A percentile compares a stretch with the other conserved stretches of the same genome.
These are phyloP conservation scores for Fomitopsis palustris DNA, from an alignment of 1,284 basidiomycete genomes.

Conservation along the genomic window DNA sequence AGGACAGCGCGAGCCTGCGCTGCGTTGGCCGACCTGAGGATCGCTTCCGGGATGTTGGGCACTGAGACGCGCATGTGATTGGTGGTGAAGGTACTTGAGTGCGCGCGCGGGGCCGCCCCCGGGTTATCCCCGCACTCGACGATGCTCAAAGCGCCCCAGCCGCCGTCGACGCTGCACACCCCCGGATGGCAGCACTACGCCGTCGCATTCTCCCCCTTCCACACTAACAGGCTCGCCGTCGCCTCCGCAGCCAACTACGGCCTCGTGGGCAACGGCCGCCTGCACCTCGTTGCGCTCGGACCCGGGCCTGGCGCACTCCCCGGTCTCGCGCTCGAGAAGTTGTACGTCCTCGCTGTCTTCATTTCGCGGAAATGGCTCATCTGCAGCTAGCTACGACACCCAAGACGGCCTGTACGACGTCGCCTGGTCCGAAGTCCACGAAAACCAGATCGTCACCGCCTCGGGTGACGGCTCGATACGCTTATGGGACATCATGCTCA, in stretches of 20 bases:
- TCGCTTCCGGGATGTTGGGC: slow-evolving; percentile 66
- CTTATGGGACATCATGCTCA: slow-evolving; percentile 88
- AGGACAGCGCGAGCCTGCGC: slow-evolving; percentile 38
- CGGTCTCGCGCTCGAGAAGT: slow-evolving; percentile 58
- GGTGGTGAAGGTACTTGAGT: not conserved
- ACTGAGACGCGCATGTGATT: slow-evolving; percentile 74
- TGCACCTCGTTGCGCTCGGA: slow-evolving; percentile 65
- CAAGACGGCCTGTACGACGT: slow-evolving; percentile 93
- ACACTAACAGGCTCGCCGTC: slow-evolving; percentile 76
- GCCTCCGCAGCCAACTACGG: slow-evolving; percentile 95
- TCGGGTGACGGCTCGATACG: slow-evolving; percentile 92
- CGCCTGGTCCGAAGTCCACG: slow-evolving; percentile 92
- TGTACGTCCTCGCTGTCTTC: slow-evolving; percentile 36
- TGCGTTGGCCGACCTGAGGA: slow-evolving; percentile 40
- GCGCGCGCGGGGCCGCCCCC: not conserved
- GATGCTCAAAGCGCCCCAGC: slow-evolving; percentile 40
- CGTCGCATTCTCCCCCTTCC: slow-evolving; percentile 91
- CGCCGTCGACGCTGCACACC: slow-evolving; percentile 58
- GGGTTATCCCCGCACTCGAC: slow-evolving; percentile 7
- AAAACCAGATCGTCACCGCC: slow-evolving; percentile 88
- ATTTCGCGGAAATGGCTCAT: slow-evolving; percentile 23
- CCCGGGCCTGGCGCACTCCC: slow-evolving; percentile 44
- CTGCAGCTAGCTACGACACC: slow-evolving; percentile 74
- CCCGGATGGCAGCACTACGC: slow-evolving; percentile 88
- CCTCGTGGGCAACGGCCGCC: slow-evolving; percentile 88